These are phyloP conservation scores for Dioscorea zingiberensis DNA, from an alignment of 106 monocot genomes.

Conservation along the genomic window DNA sequence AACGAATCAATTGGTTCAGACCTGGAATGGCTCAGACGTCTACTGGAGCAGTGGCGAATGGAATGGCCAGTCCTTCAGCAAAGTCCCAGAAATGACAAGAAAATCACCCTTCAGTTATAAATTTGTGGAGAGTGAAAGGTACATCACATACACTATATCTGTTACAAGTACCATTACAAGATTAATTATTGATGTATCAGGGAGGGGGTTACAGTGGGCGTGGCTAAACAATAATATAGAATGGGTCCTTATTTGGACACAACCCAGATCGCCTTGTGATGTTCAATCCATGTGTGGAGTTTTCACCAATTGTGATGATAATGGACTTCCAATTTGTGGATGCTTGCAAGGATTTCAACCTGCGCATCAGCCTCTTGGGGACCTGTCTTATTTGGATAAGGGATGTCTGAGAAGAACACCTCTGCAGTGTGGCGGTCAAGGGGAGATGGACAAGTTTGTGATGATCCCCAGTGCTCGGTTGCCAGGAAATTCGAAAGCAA, in stretches of 20 bases:
- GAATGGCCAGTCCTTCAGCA: slow-evolving; percentile 31
- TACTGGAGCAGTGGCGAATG: slow-evolving; percentile 51
- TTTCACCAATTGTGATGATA: slow-evolving; percentile 14
- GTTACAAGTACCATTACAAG: not conserved
- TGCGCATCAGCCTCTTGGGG: slow-evolving; percentile 1
- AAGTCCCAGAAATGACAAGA: slow-evolving; percentile 13
- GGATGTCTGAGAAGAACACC: slow-evolving; percentile 10
- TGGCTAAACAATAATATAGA: not conserved
- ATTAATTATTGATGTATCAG: slow-evolving; percentile 5
- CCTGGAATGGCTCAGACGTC: not conserved
- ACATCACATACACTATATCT: slow-evolving; percentile 13
- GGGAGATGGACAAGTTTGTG: too few relatives aligned
- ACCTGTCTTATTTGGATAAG: not conserved
- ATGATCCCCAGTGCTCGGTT: too few relatives aligned
- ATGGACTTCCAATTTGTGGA: not conserved
- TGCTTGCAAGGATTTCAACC: slow-evolving; percentile 14
- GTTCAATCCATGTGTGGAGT: slow-evolving; percentile 12
- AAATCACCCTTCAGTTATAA: not conserved
- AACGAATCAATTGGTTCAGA: slow-evolving; percentile 16
- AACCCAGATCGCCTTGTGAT: slow-evolving; percentile 16
- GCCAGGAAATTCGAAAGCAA: too few relatives aligned
- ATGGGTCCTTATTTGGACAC: slow-evolving; percentile 16
- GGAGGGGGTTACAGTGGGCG: not conserved
- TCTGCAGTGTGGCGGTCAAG: too few relatives aligned
- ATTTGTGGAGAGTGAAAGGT: slow-evolving; percentile 4